Conservation (phyloP, 2,329 filamentous ascomycete genomes). For the Scopulariopsis brevicaulis region DNA sequence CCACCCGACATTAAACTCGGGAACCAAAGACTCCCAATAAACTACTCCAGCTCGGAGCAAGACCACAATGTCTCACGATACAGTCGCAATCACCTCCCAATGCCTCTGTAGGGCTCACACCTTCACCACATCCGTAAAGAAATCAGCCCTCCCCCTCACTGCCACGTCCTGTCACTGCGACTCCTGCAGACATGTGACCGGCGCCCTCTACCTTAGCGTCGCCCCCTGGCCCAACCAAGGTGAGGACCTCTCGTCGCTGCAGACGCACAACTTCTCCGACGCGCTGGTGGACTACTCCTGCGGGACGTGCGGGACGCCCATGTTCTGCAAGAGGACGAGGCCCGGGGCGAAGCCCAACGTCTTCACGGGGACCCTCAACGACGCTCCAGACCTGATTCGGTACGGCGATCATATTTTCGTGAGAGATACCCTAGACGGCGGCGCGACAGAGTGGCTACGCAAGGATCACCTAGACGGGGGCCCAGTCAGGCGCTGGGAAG, state of each 20-base stretch:
- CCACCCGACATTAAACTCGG: background rate
- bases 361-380: constrained; percentile 24
- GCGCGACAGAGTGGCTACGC: constrained; percentile 33
- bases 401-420: constrained; percentile 29
- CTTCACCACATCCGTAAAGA: constrained; percentile 21
- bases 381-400: constrained; percentile 18
- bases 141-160: constrained; percentile 25
- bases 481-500: constrained; percentile 15
- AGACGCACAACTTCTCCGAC: constrained; percentile 22
- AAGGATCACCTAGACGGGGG: constrained; percentile 17
- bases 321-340: constrained; percentile 24
- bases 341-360: constrained; percentile 12
- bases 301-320: constrained; percentile 25
- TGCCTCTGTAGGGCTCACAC: constrained; percentile 32
- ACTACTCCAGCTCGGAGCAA: background rate
- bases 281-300: constrained; percentile 26
- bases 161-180: constrained; percentile 34
- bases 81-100: constrained; percentile 9
- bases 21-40: background rate
- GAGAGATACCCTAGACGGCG: constrained; percentile 39
- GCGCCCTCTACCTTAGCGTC: constrained; percentile 25
- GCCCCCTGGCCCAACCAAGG: constrained; percentile 22
- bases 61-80: background rate
- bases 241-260: constrained; percentile 16
- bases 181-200: constrained; percentile 33